phyloP scores from a whole-genome alignment of 148 eudicot species.

The Pouteria glomerata region DNA sequence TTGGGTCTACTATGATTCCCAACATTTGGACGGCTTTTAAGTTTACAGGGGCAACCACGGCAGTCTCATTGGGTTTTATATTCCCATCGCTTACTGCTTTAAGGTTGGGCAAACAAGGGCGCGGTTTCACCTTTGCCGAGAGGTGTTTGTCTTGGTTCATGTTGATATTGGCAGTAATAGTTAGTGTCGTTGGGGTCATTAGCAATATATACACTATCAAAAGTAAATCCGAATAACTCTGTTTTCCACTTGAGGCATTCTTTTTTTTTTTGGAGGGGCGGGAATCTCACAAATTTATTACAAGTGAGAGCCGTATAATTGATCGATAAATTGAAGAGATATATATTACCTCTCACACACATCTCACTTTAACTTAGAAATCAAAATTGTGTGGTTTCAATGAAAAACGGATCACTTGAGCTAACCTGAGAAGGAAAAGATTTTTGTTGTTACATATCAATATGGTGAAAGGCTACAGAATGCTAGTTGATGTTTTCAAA shows the following conservation, averaged over 20 bases:
- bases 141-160: slow-evolving; percentile 51
- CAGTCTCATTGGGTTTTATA: slow-evolving; percentile 73
- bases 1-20: slow-evolving; percentile 74
- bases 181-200: slow-evolving; percentile 55
- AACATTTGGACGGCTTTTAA: slow-evolving; percentile 85
- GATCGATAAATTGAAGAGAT: too few relatives aligned
- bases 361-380: too few relatives aligned
- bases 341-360: too few relatives aligned
- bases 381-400: too few relatives aligned
- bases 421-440: too few relatives aligned
- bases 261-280: too few relatives aligned
- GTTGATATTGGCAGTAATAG: slow-evolving; percentile 57
- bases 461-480: neutral
- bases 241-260: neutral
- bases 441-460: neutral
- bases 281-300: too few relatives aligned
- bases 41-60: slow-evolving; percentile 84
- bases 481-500: neutral
- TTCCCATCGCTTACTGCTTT: slow-evolving; percentile 70
- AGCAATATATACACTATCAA: slow-evolving; percentile 58
- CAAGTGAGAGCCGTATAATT: too few relatives aligned
- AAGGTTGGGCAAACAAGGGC: slow-evolving; percentile 45
- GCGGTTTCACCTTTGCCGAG: slow-evolving; percentile 35
- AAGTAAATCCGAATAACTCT: slow-evolving; percentile 23
- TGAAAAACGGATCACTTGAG: too few relatives aligned